Percentiles rank a stretch among this genome's conserved stretches.
These are phyloP conservation scores for Teunomyces funiuensis DNA, from an alignment of 805 yeast species.

Conservation along the genomic window DNA sequence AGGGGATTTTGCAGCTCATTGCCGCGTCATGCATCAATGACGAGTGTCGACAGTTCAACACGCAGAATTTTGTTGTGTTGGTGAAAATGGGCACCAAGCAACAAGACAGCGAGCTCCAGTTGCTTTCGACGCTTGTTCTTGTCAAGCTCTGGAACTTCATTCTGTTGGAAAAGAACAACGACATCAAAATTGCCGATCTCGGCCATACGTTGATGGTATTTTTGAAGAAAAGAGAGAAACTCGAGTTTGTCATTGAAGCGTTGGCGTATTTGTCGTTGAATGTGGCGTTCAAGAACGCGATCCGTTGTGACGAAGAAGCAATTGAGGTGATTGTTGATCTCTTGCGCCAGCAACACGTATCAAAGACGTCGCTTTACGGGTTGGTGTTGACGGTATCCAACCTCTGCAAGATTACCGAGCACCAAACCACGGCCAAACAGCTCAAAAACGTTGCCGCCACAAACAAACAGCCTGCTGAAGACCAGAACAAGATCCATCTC, in stretches of 20 bases:
- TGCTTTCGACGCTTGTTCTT: constrained; percentile 46
- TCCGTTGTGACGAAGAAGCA: constrained; percentile 36
- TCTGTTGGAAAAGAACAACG: constrained; percentile 26
- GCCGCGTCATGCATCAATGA: constrained; percentile 50
- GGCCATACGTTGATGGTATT: constrained; percentile 11
- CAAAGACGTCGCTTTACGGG: constrained; percentile 37
- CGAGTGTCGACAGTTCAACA: constrained; percentile 45
- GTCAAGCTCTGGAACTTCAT: constrained; percentile 58
- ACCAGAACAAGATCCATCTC: constrained; percentile 24
- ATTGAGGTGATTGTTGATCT: constrained; percentile 20
- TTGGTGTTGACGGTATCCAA: constrained; percentile 41
- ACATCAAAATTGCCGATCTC: constrained; percentile 9
- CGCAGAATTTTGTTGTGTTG: constrained; percentile 42
- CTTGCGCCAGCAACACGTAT: constrained; percentile 11
- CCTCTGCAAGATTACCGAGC: constrained; percentile 31
- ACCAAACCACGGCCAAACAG: constrained; percentile 6
- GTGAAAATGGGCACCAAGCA: constrained; percentile 35
- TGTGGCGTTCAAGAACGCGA: constrained; percentile 24
- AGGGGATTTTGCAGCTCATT: constrained; percentile 20
- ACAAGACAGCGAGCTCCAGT: constrained; percentile 19
- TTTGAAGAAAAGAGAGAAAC: constrained; percentile 10
- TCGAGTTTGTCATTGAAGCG: constrained; percentile 40
- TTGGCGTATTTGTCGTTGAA: constrained; percentile 48
- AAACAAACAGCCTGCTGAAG: constrained; percentile 20
- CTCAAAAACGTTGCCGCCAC: constrained; percentile 8